Percentiles rank a stretch among this genome's conserved stretches.
Evolutionary conservation across 2,329 filamentous ascomycete genomes (phyloP).

Genomic region (Colletotrichum sp.): DNA sequence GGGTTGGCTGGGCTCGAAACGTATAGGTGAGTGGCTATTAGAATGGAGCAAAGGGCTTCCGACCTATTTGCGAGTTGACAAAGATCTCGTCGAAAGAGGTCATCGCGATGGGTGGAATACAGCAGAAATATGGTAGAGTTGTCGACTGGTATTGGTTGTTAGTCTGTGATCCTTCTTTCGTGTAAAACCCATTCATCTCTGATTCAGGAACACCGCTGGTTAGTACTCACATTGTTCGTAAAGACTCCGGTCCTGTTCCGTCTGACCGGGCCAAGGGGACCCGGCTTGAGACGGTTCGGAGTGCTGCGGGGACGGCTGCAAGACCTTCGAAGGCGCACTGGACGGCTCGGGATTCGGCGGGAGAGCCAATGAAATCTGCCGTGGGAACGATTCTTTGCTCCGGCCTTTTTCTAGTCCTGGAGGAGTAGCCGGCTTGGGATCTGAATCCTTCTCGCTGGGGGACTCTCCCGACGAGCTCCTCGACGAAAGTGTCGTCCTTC

Average conservation of each 20-base stretch:
- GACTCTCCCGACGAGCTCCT: background rate
- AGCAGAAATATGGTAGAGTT: background rate
- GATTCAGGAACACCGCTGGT: background rate
- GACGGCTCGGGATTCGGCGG: background rate
- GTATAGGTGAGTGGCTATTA: background rate
- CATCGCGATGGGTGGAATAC: background rate
- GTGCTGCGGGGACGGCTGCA: background rate
- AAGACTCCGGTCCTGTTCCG: background rate
- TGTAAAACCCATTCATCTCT: rapidly evolving
- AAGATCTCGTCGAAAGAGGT: background rate
- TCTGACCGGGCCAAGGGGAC: background rate
- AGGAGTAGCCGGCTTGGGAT: background rate
- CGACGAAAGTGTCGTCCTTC: background rate
- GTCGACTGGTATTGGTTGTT: background rate
- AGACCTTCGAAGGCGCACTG: background rate
- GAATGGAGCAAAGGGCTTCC: background rate
- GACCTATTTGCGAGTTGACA: background rate
- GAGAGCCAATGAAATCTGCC: background rate
- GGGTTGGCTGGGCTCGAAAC: background rate
- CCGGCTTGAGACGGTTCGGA: background rate
- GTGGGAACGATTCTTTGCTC: rapidly evolving
- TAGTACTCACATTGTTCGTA: background rate
- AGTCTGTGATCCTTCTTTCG: background rate
- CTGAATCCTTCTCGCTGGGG: background rate
- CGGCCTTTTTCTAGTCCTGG: background rate